A percentile compares a stretch with the other conserved stretches of the same genome.
Evolutionary conservation across 306 rosid species (phyloP).

Genomic region (Quercus glauca): DNA sequence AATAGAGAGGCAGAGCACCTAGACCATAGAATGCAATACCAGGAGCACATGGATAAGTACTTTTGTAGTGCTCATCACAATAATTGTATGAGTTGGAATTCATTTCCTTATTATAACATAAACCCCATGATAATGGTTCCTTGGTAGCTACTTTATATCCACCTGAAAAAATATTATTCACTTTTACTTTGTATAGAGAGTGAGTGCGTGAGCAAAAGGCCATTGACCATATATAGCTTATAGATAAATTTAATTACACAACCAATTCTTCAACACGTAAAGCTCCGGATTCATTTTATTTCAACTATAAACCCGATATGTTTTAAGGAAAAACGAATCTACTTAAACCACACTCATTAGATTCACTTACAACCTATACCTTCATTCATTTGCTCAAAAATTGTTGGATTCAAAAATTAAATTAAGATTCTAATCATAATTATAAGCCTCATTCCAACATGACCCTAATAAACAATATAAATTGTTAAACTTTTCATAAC

Average conservation of each 20-base stretch:
- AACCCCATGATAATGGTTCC: constrained; percentile 94
- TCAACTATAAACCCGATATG: too few relatives aligned
- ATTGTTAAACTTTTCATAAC: too few relatives aligned
- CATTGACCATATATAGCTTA: not conserved
- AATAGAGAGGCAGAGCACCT: constrained; percentile 88
- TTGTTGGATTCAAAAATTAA: too few relatives aligned
- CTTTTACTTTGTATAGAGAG: not conserved
- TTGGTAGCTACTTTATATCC: constrained; percentile 28
- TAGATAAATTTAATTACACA: not conserved
- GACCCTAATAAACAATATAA: too few relatives aligned
- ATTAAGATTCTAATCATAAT: too few relatives aligned
- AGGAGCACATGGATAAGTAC: constrained; percentile 78
- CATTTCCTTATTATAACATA: constrained; percentile 89
- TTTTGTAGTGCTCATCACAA: constrained; percentile 76
- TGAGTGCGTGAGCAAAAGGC: not conserved
- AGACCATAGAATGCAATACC: constrained; percentile 85
- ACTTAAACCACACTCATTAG: too few relatives aligned
- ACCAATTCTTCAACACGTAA: not conserved
- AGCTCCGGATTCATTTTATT: too few relatives aligned
- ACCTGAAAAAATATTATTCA: constrained; percentile 47
- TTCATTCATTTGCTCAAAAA: too few relatives aligned
- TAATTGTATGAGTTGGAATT: constrained; percentile 76
- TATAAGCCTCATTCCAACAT: too few relatives aligned
- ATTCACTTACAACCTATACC: too few relatives aligned
- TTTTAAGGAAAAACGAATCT: too few relatives aligned